Evolutionary conservation across 805 yeast species (phyloP), one percentile per base, ranked within the genome.

Genomic region (Metschnikowia peoriensis): DNA sequence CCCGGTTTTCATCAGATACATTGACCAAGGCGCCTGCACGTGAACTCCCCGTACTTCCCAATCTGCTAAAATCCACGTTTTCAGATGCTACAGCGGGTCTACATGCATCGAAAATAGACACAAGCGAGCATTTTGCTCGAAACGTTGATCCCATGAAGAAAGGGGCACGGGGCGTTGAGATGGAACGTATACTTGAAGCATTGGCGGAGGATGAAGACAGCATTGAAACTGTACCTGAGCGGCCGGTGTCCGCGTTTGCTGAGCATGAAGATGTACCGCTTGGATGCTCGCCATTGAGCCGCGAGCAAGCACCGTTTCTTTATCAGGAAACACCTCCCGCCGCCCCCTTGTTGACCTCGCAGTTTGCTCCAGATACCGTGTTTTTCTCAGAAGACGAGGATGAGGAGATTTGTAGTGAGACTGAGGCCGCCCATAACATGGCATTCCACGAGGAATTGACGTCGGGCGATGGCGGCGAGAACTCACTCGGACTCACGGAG

Each of bases 141-240:
- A 43, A 42, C 44, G 42, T 50, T 27, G 76, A 71, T 49, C 76
- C 76, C 2, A 52, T 63, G 16, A 71, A 70, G 53, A 58, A 58
- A 32, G 48, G 54, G n/a, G 15, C 44, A 1, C 11, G 37, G 4
- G 16, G 27, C 15, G 12, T 41, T 6, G 46, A 39, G 14, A 28
- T 49, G 38, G 55, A 44, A 47, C 52, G 41, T 38, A 37, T 61
- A 28, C 61, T 58, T n/a, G 64, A 64, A 29, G 53, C 53, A 14
- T 51, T 65, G 44, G 62, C 64, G 5, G 63, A 62, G 39, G 66
- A 68, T 37, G 76, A 71, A 28, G 68, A 68, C 41, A 80, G 77
- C 47, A 69, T 83, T n/a, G 88, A 84, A 55, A 62, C 65, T 40
- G 76, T 75, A 22, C 80, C 86, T 6, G 63, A 65, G 22, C 63